Evolutionary conservation across 192 early-diverging fungal genomes (phyloP), one percentile per base, ranked within the genome.

Genomic region (Rhizophagus prolifer): DNA sequence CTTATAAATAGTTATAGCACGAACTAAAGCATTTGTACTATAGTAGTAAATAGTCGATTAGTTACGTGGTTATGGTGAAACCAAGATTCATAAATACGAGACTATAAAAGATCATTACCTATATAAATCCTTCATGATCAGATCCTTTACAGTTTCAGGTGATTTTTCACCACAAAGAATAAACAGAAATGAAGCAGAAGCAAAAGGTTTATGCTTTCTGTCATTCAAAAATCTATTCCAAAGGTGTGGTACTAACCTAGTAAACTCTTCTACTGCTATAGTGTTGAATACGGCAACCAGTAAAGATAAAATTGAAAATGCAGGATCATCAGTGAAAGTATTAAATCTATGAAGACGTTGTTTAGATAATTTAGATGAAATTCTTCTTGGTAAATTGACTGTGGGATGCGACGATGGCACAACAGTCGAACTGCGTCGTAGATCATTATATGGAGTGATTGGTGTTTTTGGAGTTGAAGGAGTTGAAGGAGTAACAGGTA

Each of bases 121-220:
- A 26, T 76, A 82, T 21, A 89, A 79, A 71, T 89, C 88, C 14
- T 78, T 78, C 5, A 79, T 78, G 21, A 83, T 85, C 1, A 85
- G 44, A 31, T 79, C 77, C 21, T 82, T 82, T 14, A 86, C 79
- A 5, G 73, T 65, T 25, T 84, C 80, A 30, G 85, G 87, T 13
- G 81, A 78, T 38, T 86, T 81, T 44, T 89, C 88, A 38, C 85
- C 87, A 68, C 88, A 88, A 65, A 88, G 86, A 58, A 88, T 82
- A 65, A 89, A 85, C 25, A 89, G 62, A 74, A 89, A 89, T 21
- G 84, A 83, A 3, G 85, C 85, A 2, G 84, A 78, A 47, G 81
- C 63, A 44, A 85, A 82, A 3, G 81, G 73, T 30, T 84, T 78
- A 0, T 83, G 80, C 16, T 79, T 78, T n/a, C 76, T 70, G 38